Evolutionary conservation across 176 grass and related monocot species (phyloP), one percentile per base, ranked within the genome.

Genomic region (Triticum monococcum): DNA sequence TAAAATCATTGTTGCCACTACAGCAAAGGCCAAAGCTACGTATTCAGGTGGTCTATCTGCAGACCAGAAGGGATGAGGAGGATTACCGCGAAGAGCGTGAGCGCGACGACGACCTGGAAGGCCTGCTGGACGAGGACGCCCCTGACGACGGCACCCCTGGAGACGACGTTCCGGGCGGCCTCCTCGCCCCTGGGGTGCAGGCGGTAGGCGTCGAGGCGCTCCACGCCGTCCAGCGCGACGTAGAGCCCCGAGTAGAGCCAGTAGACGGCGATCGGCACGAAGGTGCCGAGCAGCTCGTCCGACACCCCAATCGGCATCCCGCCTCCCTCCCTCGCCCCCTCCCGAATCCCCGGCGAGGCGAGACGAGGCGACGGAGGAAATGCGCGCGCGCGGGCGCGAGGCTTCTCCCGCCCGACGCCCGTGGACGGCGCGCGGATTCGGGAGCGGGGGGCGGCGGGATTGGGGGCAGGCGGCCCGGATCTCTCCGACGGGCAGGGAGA

Each of bases 201-300:
- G 75, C 95, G 85, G 75, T 94, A 97, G 2, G 88, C 57, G 68
- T 89, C 84, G 8, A 93, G 46, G 41, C 80, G 22, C 33, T 72
- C 80, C 66, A 91, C 75, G 22, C 90, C 78, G 24, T 92, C 95
- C 23, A 97, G 78, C 77, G 86, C 81, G 48, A 89, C 71, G 80
- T 94, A 97, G 31, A 94, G 25, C 33, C 95, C 92, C 4, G 95
- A 97, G 82, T 97, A 97, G 67, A 92, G 79, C 95, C 95, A 97
- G 67, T 94, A 97, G 38, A 97, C 95, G 11, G 77, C 92, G 60
- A 97, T 92, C 56, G 95, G 95, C 87, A 97, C 90, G 56, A 97
- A 94, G 25, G 95, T 97, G 82, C 95, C 95, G 77, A 97, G 54
- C 79, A 97, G 80, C 87, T 97, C 95, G 83, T 97, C 95, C 75